phyloP scores from a whole-genome alignment of 257 asterid species.

The Eustoma russellianum region DNA sequence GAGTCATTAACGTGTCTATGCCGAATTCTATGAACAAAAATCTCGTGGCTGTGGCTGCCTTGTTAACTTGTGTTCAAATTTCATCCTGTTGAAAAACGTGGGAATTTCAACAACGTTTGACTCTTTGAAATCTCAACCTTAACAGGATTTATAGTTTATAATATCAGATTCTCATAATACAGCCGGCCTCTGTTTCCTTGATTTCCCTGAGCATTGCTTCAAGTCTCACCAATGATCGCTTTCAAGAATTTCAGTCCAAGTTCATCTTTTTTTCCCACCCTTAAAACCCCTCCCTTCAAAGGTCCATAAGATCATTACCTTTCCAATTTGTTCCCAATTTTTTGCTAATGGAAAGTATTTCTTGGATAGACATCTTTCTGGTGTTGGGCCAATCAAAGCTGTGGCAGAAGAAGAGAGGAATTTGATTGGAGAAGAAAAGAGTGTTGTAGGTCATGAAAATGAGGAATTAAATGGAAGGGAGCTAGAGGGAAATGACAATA shows the following conservation, averaged over 20 bases:
- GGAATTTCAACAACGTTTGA: too few relatives aligned
- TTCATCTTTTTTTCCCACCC: conserved; percentile 15
- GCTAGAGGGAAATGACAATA: conserved; percentile 17
- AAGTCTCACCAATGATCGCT: conserved; percentile 19
- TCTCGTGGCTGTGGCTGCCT: too few relatives aligned
- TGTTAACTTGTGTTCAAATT: too few relatives aligned
- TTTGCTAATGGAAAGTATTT: conserved; percentile 1
- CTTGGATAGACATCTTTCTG: conserved; percentile 4
- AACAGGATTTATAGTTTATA: too few relatives aligned
- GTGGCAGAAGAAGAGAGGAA: conserved; percentile 44
- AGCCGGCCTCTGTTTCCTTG: too few relatives aligned
- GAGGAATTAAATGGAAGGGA: conserved; percentile 9
- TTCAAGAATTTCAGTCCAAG: conserved; percentile 17
- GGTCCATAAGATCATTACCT: conserved; percentile 6
- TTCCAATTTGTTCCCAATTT: conserved; percentile 9
- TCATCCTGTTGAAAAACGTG: too few relatives aligned
- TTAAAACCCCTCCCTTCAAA: conserved; percentile 8
- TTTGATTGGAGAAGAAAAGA: conserved; percentile 17
- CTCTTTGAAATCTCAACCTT: too few relatives aligned
- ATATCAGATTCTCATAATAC: too few relatives aligned
- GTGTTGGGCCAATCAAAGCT: conserved; percentile 25
- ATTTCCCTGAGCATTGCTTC: too few relatives aligned
- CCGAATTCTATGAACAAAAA: too few relatives aligned
- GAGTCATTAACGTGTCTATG: too few relatives aligned
- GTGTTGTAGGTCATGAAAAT: conserved; percentile 20